Evolutionary conservation across 1,284 basidiomycete genomes (phyloP).

Genomic region (Austroboletus novae-zelandiae): DNA sequence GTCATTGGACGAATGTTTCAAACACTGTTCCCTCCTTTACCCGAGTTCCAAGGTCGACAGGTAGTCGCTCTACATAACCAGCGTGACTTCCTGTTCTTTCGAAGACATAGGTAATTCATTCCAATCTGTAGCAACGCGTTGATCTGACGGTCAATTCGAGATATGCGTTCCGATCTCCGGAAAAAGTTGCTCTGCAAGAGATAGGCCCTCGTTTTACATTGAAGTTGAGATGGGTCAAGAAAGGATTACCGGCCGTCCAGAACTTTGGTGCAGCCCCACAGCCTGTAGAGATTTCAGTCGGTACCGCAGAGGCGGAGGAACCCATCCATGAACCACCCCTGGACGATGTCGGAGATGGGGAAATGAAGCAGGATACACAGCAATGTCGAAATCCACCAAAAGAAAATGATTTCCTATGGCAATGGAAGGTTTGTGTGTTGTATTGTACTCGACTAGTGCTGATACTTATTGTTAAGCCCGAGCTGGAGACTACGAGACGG

Average conservation of each 20-base stretch:
- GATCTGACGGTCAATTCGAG: constrained; percentile 38
- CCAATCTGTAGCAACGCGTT: neutral
- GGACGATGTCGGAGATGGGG: constrained; percentile 12
- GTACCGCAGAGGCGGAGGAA: constrained; percentile 37
- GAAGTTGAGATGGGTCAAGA: constrained; percentile 87
- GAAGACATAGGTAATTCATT: constrained; percentile 77
- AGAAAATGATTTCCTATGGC: constrained; percentile 73
- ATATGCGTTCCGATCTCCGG: constrained; percentile 89
- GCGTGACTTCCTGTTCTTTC: constrained; percentile 97
- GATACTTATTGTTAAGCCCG: constrained; percentile 48
- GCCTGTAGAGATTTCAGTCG: constrained; percentile 62
- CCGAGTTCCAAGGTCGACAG: constrained; percentile 95
- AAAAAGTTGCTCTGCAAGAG: constrained; percentile 94
- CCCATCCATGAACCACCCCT: constrained; percentile 22
- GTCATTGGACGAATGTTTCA: constrained; percentile 94
- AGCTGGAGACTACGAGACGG: constrained; percentile 71
- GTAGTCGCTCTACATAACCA: constrained; percentile 98
- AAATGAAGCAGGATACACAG: constrained; percentile 8
- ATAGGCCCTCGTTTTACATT: constrained; percentile 98
- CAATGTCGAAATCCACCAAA: constrained; percentile 44
- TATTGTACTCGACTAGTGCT: constrained; percentile 9
- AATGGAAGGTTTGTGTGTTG: constrained; percentile 65
- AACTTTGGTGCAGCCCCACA: constrained; percentile 59
- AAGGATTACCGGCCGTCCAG: constrained; percentile 81
- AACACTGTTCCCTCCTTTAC: constrained; percentile 91